Conservation (phyloP, 176 grass and related monocot genomes). For the Oryza rufipogon region DNA sequence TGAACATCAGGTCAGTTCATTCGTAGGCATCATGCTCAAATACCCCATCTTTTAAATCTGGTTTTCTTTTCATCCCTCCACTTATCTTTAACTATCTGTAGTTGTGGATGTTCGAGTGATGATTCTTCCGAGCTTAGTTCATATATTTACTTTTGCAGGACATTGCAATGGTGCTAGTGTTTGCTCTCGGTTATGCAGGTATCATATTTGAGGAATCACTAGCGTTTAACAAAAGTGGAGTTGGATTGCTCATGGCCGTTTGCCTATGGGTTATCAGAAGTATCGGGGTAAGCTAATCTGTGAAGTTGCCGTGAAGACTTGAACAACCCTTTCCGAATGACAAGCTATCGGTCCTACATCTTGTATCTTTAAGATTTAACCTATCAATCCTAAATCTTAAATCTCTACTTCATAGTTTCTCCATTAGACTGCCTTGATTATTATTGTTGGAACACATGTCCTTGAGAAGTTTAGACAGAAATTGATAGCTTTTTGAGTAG, state of each 20-base stretch:
- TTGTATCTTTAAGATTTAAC: not conserved
- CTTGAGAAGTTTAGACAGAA: not conserved
- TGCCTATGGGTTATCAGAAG: constrained; percentile 95
- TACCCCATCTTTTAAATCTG: not conserved
- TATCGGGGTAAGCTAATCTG: constrained; percentile 75
- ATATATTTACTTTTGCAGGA: constrained; percentile 65
- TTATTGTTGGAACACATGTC: not conserved
- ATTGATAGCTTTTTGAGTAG: not conserved
- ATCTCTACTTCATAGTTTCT: constrained; percentile 18
- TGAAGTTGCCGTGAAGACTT: not conserved
- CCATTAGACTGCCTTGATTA: constrained; percentile 18
- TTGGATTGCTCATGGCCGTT: constrained; percentile 92
- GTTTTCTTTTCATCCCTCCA: not conserved
- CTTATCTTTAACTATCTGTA: not conserved
- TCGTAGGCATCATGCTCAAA: constrained; percentile 21
- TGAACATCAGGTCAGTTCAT: constrained; percentile 73
- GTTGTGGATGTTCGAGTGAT: not conserved
- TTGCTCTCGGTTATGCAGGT: constrained; percentile 88
- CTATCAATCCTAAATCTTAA: not conserved
- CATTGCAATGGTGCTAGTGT: constrained; percentile 91
- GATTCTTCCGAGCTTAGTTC: constrained; percentile 17
- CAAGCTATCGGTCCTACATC: not conserved
- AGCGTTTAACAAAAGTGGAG: constrained; percentile 96
- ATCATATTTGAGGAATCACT: constrained; percentile 98
- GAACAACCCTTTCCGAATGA: constrained; percentile 10